Percentiles rank a stretch among this genome's conserved stretches.
Evolutionary conservation across 176 grass and related monocot species (phyloP).

Genomic region (Echinochloa phyllopogon): DNA sequence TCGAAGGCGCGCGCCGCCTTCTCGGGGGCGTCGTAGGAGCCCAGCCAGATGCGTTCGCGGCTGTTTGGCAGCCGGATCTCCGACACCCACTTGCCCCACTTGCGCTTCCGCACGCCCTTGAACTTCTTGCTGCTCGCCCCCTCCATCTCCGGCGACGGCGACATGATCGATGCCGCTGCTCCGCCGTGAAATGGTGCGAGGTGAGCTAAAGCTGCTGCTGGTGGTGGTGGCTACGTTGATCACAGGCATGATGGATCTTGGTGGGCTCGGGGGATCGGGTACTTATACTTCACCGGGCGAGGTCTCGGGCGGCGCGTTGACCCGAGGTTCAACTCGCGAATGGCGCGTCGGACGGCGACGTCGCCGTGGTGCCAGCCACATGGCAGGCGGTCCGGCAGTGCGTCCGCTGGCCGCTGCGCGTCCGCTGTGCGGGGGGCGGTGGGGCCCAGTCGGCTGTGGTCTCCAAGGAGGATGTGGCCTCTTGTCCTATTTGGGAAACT

Average conservation of each 20-base stretch:
- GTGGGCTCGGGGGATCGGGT: constrained; percentile 13
- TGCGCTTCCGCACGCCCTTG: constrained; percentile 79
- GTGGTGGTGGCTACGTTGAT: background rate
- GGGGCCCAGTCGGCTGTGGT: constrained; percentile 1
- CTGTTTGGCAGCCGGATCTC: constrained; percentile 93
- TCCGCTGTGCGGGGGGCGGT: constrained; percentile 17
- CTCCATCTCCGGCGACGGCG: constrained; percentile 40
- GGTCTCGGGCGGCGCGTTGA: constrained; percentile 48
- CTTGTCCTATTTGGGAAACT: constrained; percentile 17
- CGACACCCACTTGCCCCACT: constrained; percentile 99
- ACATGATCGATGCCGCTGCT: background rate
- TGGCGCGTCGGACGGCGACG: constrained; percentile 58
- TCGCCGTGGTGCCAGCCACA: constrained; percentile 37
- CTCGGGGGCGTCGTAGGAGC: constrained; percentile 77
- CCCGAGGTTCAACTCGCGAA: constrained; percentile 32
- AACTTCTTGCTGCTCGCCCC: constrained; percentile 47
- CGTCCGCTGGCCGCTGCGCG: constrained; percentile 11
- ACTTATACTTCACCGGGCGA: constrained; percentile 40
- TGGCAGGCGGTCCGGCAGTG: background rate
- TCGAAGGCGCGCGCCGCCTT: constrained; percentile 84
- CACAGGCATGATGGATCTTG: background rate
- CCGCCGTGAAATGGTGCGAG: background rate
- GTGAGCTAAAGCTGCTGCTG: background rate
- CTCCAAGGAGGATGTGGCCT: background rate
- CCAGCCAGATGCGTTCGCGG: constrained; percentile 84